Conservation (phyloP, 495 filamentous ascomycete genomes). For the Aspergillus haitiensis region DNA sequence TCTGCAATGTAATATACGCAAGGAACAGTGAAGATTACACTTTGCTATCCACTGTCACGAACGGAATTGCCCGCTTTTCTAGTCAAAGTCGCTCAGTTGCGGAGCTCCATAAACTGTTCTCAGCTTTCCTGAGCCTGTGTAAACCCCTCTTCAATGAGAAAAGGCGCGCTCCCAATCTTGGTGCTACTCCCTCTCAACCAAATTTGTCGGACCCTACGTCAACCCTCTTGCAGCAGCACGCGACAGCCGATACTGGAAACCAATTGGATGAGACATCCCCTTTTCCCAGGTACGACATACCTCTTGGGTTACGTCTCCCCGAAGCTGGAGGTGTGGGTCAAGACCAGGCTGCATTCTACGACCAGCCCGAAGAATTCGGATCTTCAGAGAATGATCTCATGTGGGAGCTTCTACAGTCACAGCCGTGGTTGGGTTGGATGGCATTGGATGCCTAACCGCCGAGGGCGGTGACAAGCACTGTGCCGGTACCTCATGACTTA, state of each 20-base stretch:
- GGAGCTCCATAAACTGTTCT: slow-evolving; percentile 32
- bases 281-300: neutral
- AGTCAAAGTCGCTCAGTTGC: slow-evolving; percentile 28
- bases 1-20: slow-evolving; percentile 37
- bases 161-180: neutral
- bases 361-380: neutral
- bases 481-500: too few species aligned
- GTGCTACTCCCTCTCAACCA: neutral
- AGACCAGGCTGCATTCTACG: neutral
- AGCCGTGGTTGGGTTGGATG: neutral
- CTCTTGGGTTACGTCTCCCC: neutral
- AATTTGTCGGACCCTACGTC: neutral
- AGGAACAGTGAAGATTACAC: slow-evolving; percentile 33
- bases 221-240: too few species aligned
- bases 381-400: neutral
- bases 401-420: neutral
- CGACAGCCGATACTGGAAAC: neutral
- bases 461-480: too few species aligned
- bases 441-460: neutral
- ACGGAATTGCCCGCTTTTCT: slow-evolving; percentile 30
- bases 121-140: slow-evolving; percentile 26
- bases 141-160: slow-evolving; percentile 23
- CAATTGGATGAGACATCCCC: neutral
- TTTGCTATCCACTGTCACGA: slow-evolving; percentile 33
- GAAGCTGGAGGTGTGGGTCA: neutral